A percentile compares a stretch with the other conserved stretches of the same genome.
phyloP scores from a whole-genome alignment of 2,329 filamentous ascomycete genomes.

The Arthrobotrys megalospora region DNA sequence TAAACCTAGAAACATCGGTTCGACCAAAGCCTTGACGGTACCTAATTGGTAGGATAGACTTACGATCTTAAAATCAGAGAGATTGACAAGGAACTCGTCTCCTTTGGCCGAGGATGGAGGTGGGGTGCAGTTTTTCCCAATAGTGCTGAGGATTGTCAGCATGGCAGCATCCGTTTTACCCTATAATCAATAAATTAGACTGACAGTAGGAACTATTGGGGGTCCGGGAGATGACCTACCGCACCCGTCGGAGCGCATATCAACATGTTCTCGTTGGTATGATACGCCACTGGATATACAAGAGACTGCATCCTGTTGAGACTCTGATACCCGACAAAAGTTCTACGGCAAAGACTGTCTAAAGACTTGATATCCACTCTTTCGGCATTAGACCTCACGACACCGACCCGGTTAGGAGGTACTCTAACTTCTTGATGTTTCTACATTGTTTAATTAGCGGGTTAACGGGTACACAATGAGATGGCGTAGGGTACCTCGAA shows the following conservation, averaged over 20 bases:
- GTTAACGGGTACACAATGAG: not conserved
- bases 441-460: conserved; percentile 68
- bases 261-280: conserved; percentile 97
- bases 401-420: conserved; percentile 84
- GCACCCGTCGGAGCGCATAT: conserved; percentile 98
- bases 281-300: conserved; percentile 94
- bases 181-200: conserved; percentile 64
- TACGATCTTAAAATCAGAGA: conserved; percentile 60
- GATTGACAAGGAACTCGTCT: conserved; percentile 70
- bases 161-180: conserved; percentile 99
- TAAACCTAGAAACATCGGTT: conserved; percentile 75
- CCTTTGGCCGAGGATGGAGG: conserved; percentile 91
- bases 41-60: not conserved
- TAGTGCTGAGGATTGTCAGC: conserved; percentile 92
- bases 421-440: conserved; percentile 92
- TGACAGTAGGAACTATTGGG: not conserved
- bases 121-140: conserved; percentile 86
- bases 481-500: conserved; percentile 67
- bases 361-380: conserved; percentile 84
- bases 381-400: conserved; percentile 79
- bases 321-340: conserved; percentile 92
- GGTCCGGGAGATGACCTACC: conserved; percentile 68
- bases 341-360: conserved; percentile 90
- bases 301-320: conserved; percentile 99
- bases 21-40: not conserved